Evolutionary conservation across 2,329 filamentous ascomycete genomes (phyloP), one percentile per base, ranked within the genome.

Genomic region (Cordyceps javanica): DNA sequence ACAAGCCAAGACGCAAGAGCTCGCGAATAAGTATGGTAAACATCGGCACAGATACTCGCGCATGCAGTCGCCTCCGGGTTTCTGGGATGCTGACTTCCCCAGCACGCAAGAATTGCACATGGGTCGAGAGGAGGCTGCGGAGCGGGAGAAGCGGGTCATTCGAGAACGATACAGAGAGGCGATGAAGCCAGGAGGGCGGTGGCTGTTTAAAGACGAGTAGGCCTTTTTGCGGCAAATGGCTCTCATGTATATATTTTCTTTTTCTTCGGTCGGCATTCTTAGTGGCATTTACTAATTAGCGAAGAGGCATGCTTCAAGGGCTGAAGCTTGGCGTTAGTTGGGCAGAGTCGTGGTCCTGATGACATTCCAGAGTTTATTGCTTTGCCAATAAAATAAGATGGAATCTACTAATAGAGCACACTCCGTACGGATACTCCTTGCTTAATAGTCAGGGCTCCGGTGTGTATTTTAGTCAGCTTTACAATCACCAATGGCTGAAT

Each of bases 11-110:
- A 87, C 85, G 0, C 82, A 84, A 67, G 78, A 86, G 50, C 75
- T 95, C 61, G 88, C 92, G 1, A 86, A 92, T 66, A 81, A 82
- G 60, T 85, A 83, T 69, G 91, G 91, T 6, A 90, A 81, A 68
- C 92, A 97, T 71, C 81, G 88, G 57, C 82, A 93, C 64, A 80
- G 85, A 28, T 91, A 88, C 70, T 82, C 86, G 60, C 82, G 91
- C 52, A 80, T 82, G 61, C 78, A 75, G 45, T 90, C 88, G 10
- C 92, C 94, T 13, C 90, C 91, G 2, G 92, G 91, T 0, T 97
- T 90, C 69, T 99, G 94, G 94, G 81, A 90, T 55, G 82, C 88
- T 2, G 93, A 96, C 64, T 96, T 99, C 69, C 92, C 93, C 1
- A 85, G 77, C 26, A 97, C 94, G 1, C 94, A 97, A 69, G 90